These are phyloP conservation scores for Kluyveromyces marxianus DNA, from an alignment of 1,139 yeast genomes.

Conservation along the genomic window DNA sequence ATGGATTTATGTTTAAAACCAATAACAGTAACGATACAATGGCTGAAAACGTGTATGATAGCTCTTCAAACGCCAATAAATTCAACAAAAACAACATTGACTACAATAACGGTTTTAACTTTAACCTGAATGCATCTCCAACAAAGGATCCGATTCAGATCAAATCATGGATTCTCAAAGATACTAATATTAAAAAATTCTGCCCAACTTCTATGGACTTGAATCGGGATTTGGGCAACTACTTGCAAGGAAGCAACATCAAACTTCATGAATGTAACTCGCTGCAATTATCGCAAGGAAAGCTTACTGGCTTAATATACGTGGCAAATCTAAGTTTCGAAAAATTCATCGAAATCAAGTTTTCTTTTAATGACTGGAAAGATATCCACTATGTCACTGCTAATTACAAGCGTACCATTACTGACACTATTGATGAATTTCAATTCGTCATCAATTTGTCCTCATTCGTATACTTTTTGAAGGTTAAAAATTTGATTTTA, in stretches of 20 bases:
- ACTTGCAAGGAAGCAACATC: conserved; percentile 23
- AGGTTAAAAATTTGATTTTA: conserved; percentile 19
- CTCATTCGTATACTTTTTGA: conserved; percentile 28
- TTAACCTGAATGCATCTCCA: background rate
- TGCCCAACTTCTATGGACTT: conserved; percentile 6
- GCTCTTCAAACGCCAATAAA: conserved; percentile 7
- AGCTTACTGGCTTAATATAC: conserved; percentile 20
- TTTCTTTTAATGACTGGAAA: conserved; percentile 27
- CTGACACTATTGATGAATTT: conserved; percentile 24
- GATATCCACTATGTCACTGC: conserved; percentile 28
- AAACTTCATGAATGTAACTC: conserved; percentile 14
- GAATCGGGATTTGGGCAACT: conserved; percentile 13
- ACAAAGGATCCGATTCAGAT: conserved; percentile 4
- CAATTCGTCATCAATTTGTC: conserved; percentile 23
- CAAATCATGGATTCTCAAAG: conserved; percentile 6
- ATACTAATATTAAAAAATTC: conserved; percentile 5
- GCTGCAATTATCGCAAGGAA: conserved; percentile 3
- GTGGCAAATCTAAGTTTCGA: conserved; percentile 28
- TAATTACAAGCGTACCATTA: conserved; percentile 19
- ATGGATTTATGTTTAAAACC: background rate
- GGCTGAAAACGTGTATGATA: background rate
- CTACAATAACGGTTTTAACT: conserved; percentile 2
- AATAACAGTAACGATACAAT: background rate
- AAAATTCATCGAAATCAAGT: conserved; percentile 26
- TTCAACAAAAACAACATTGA: conserved; percentile 8